phyloP scores from a whole-genome alignment of 164 flowering plant genomes.

The Stephania yunnanensis region DNA sequence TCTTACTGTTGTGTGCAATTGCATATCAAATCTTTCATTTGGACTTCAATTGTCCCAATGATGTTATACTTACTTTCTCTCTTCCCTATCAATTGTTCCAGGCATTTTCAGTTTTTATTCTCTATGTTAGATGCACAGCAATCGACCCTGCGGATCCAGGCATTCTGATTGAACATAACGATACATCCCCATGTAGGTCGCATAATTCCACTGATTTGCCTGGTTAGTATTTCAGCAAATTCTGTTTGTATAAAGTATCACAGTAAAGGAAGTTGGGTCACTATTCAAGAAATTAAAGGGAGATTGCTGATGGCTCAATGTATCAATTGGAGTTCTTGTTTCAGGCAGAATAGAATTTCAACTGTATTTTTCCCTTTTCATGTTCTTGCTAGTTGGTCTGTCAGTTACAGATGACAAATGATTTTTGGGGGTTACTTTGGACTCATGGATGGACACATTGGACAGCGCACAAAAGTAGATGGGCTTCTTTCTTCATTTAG shows the following conservation, averaged over 20 bases:
- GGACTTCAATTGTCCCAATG: neutral
- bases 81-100: constrained; percentile 23
- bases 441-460: too few species aligned
- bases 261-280: neutral
- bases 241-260: neutral
- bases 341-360: neutral
- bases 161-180: constrained; percentile 48
- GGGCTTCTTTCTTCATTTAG: neutral
- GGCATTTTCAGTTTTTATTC: constrained; percentile 73
- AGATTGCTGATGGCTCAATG: too few species aligned
- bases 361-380: neutral
- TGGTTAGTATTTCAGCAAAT: constrained; percentile 35
- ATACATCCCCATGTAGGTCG: constrained; percentile 32
- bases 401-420: too few species aligned
- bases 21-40: neutral
- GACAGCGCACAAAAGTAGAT: neutral
- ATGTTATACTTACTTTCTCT: neutral
- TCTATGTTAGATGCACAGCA: constrained; percentile 84
- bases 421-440: too few species aligned
- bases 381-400: too few species aligned
- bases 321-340: neutral
- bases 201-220: constrained; percentile 31
- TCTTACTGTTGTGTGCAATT: constrained; percentile 1
- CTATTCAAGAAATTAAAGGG: neutral
- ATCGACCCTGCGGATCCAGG: constrained; percentile 98